Conservation (phyloP, 345 rosid genomes). For the Gossypium ekmanianum region DNA sequence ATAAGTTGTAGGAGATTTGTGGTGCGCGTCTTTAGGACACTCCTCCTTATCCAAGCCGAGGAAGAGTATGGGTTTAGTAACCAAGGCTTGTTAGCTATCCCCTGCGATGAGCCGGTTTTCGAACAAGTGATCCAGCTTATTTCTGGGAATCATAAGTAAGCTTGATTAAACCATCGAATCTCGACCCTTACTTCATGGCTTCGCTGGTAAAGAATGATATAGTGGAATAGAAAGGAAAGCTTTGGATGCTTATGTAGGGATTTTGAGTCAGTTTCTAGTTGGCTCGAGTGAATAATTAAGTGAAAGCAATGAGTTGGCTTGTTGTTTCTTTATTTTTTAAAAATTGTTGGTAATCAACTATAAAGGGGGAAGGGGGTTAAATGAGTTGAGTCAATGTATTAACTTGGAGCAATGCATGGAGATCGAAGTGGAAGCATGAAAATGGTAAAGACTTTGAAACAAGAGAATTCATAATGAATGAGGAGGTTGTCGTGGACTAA, state of each 20-base stretch:
- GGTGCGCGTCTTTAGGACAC: slow-evolving; percentile 59
- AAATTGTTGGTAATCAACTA: background rate
- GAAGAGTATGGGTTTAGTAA: slow-evolving; percentile 77
- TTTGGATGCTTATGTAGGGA: slow-evolving; percentile 16
- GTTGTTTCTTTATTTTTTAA: background rate
- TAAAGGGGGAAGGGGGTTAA: background rate
- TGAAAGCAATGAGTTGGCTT: slow-evolving; percentile 4
- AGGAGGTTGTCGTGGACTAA: too few relatives aligned
- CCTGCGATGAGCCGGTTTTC: slow-evolving; percentile 76
- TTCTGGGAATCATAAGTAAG: slow-evolving; percentile 40
- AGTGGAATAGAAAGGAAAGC: background rate
- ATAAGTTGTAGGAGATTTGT: slow-evolving; percentile 58
- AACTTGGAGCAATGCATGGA: slow-evolving; percentile 23
- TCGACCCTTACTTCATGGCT: slow-evolving; percentile 65
- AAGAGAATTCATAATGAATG: too few relatives aligned
- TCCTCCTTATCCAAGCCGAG: slow-evolving; percentile 19
- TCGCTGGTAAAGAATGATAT: slow-evolving; percentile 34
- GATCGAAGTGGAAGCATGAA: slow-evolving; percentile 5
- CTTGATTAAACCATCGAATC: slow-evolving; percentile 61
- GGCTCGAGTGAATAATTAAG: slow-evolving; percentile 5
- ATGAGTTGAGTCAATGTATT: slow-evolving; percentile 4
- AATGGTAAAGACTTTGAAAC: too few relatives aligned
- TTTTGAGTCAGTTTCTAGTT: slow-evolving; percentile 29
- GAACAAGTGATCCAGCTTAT: slow-evolving; percentile 68
- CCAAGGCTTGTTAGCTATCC: slow-evolving; percentile 80